These are phyloP conservation scores for Metschnikowia hibisci DNA, from an alignment of 805 yeast genomes.

Conservation along the genomic window DNA sequence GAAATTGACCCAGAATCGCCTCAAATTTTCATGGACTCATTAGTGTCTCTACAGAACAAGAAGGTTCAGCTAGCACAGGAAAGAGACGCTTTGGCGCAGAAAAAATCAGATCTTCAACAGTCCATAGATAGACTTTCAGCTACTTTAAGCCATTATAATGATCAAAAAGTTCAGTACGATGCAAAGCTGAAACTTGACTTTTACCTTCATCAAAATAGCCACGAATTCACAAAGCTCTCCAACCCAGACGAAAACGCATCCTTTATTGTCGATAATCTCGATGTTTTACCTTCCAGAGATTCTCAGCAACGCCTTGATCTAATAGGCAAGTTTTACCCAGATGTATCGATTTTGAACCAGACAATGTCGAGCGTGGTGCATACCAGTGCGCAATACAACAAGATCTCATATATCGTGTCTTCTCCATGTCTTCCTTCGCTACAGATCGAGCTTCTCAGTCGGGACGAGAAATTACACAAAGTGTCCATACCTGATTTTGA, in stretches of 20 bases:
- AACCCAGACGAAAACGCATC: constrained; percentile 13
- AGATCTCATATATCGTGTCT: constrained; percentile 3
- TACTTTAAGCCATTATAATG: constrained; percentile 10
- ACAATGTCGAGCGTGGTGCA: not conserved
- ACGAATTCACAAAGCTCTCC: constrained; percentile 10
- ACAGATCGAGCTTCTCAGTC: constrained; percentile 4
- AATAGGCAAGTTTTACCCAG: constrained; percentile 26
- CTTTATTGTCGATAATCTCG: constrained; percentile 21
- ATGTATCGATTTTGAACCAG: constrained; percentile 18
- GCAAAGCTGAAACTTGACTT: constrained; percentile 14
- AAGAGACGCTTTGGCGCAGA: constrained; percentile 10
- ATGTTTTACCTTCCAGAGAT: constrained; percentile 34
- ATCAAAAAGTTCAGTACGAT: constrained; percentile 14
- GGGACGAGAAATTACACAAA: constrained; percentile 9
- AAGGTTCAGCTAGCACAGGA: constrained; percentile 12
- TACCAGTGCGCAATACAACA: not conserved
- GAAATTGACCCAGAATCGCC: constrained; percentile 2
- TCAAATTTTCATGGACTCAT: constrained; percentile 10
- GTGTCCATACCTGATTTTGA: constrained; percentile 6
- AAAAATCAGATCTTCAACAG: constrained; percentile 8
- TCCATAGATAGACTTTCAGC: constrained; percentile 8
- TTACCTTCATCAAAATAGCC: constrained; percentile 18
- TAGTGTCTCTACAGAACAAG: constrained; percentile 12
- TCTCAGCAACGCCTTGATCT: constrained; percentile 26
- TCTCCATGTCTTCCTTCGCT: constrained; percentile 9